These are phyloP conservation scores for Saccharomyces jurei DNA, from an alignment of 805 yeast species.

Conservation along the genomic window DNA sequence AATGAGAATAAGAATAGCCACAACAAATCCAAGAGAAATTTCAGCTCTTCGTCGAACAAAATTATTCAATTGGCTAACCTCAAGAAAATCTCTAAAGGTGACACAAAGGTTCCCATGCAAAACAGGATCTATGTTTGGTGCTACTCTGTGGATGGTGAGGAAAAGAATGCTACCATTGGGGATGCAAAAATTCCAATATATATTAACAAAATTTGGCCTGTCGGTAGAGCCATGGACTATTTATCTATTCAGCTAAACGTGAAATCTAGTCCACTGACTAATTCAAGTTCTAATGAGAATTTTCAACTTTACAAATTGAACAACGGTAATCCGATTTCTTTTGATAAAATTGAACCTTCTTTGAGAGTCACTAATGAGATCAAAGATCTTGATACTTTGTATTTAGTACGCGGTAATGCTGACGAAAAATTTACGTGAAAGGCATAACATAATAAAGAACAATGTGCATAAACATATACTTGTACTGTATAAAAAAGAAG, in stretches of 20 bases:
- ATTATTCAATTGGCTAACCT: slow-evolving; percentile 12
- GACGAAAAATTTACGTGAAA: not conserved
- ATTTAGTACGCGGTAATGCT: slow-evolving; percentile 22
- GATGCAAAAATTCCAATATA: slow-evolving; percentile 11
- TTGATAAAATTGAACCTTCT: slow-evolving; percentile 6
- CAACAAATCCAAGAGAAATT: not conserved
- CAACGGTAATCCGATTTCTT: not conserved
- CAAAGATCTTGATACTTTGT: slow-evolving; percentile 19
- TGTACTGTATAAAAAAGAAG: not conserved
- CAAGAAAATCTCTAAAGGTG: slow-evolving; percentile 23
- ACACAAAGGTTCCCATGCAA: slow-evolving; percentile 17
- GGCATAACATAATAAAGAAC: not conserved
- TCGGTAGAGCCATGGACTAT: slow-evolving; percentile 28
- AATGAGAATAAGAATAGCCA: slow-evolving; percentile 2
- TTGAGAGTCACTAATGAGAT: slow-evolving; percentile 17
- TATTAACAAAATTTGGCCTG: slow-evolving; percentile 28
- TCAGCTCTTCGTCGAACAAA: slow-evolving; percentile 8
- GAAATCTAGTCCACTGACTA: slow-evolving; percentile 14
- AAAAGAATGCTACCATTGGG: slow-evolving; percentile 4
- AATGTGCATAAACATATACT: not conserved
- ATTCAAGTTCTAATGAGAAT: slow-evolving; percentile 12
- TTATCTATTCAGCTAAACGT: slow-evolving; percentile 21
- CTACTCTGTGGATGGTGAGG: slow-evolving; percentile 13
- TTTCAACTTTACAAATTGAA: slow-evolving; percentile 18
- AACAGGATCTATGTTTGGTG: slow-evolving; percentile 24